phyloP scores from a whole-genome alignment of 2,329 filamentous ascomycete species.

The Fusarium avenaceum region DNA sequence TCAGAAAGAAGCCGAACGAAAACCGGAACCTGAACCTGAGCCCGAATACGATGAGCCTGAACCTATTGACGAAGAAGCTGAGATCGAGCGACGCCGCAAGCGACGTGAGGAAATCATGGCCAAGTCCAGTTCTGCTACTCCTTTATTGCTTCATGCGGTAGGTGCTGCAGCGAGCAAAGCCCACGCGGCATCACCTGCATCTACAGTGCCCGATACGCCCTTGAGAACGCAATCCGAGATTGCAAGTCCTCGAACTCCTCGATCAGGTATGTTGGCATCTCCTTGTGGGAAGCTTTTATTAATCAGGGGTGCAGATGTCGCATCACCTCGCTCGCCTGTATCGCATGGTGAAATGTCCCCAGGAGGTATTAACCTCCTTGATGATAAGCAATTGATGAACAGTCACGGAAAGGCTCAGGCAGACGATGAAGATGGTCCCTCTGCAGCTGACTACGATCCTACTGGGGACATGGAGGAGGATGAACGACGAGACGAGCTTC shows the following conservation, averaged over 20 bases:
- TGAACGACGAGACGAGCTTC: constrained; percentile 75
- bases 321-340: constrained; percentile 60
- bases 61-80: constrained; percentile 81
- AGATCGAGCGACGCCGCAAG: constrained; percentile 87
- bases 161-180: constrained; percentile 69
- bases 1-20: constrained; percentile 47
- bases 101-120: constrained; percentile 87
- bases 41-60: constrained; percentile 65
- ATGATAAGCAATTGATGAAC: constrained; percentile 78
- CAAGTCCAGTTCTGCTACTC: constrained; percentile 81
- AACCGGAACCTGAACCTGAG: constrained; percentile 46
- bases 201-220: constrained; percentile 61
- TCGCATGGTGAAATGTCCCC: constrained; percentile 69
- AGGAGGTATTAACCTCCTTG: constrained; percentile 71
- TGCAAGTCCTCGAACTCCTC: constrained; percentile 62
- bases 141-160: constrained; percentile 81
- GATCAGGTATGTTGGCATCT: constrained; percentile 59
- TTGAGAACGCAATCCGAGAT: constrained; percentile 49
- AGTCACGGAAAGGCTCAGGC: constrained; percentile 60
- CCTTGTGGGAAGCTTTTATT: constrained; percentile 32
- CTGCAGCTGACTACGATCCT: constrained; percentile 94
- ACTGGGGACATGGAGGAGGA: constrained; percentile 91
- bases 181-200: constrained; percentile 67
- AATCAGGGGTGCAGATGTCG: constrained; percentile 51
- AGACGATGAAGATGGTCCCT: constrained; percentile 77